Evolutionary conservation across 768 basidiomycete species (phyloP).

Genomic region (Xerocomellus chrysenteron): DNA sequence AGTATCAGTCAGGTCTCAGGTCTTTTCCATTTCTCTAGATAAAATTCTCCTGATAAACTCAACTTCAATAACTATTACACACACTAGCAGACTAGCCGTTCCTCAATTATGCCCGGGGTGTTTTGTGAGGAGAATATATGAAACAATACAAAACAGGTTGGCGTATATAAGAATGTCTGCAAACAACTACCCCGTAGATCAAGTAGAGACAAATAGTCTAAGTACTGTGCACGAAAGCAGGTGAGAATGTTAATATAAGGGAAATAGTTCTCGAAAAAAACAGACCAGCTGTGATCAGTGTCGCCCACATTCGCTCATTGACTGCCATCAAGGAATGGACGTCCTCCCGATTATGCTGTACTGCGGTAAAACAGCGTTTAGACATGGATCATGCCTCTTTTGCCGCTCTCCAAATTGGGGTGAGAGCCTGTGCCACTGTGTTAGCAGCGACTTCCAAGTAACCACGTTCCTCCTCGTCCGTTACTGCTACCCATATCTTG

Average conservation of each 20-base stretch:
- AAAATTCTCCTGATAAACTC: too few species aligned
- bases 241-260: background rate
- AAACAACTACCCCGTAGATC: background rate
- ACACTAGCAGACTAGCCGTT: too few species aligned
- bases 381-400: constrained; percentile 24
- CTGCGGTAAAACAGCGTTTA: background rate
- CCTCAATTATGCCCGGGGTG: too few species aligned
- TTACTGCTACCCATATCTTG: constrained; percentile 56
- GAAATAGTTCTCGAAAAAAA: background rate
- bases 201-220: background rate
- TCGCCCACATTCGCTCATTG: too few species aligned
- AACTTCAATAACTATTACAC: too few species aligned
- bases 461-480: constrained; percentile 55
- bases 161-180: background rate
- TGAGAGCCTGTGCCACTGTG: constrained; percentile 71
- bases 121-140: too few species aligned
- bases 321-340: too few species aligned
- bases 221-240: background rate
- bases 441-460: constrained; percentile 70
- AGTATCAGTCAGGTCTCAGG: too few species aligned
- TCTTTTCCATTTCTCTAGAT: too few species aligned
- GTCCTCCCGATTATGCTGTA: background rate
- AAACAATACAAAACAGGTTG: background rate
- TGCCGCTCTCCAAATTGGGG: constrained; percentile 60
- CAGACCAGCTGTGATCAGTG: background rate